Evolutionary conservation across 2,329 filamentous ascomycete genomes (phyloP), one percentile per base, ranked within the genome.

Genomic region (Paecilomyces variotii): DNA sequence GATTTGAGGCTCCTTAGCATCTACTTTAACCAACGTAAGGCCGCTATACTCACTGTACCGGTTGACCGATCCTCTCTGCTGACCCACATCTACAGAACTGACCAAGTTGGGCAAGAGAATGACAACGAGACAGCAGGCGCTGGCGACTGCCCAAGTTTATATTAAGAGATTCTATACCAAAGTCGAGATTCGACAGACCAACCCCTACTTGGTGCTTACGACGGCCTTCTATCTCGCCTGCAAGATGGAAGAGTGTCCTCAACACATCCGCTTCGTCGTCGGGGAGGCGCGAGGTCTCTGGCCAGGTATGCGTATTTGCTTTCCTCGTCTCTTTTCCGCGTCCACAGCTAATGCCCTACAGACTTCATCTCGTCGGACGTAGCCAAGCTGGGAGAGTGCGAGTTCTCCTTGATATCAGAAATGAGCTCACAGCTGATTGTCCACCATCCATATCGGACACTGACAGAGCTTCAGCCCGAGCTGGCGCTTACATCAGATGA

Each of bases 171-270:
- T 96, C 80, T 97, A 96, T 74, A 86, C 86, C 53, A 90, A 89
- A 66, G 89, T 96, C 66, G 91, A 96, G 69, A 91, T 97, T 63
- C 88, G 93, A 59, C 86, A 88, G 62, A 96, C 92, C 54, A 99
- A 97, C 67, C 91, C 93, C 3, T 96, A 96, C 70, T 85, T 97
- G 35, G 86, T 97, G 59, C 83, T 96, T 63, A 88, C 91, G n/a
- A 97, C 94, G 1, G 90, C 93, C 4, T 83, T 97, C 61, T 99
- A 99, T 73, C 80, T 99, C 35, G 92, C 94, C 24, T 96, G 91
- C 78, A 99, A 99, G 77, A 96, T 96, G 85, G 94, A 99, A 74
- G 94, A 99, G 74, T 92, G 87, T 55, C 94, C 94, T 2, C 93
- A 97, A 73, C 94, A 99, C 73, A 97, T 99, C 68, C 85, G 94